phyloP scores from a whole-genome alignment of 306 rosid genomes.

The Begonia loranthoides region DNA sequence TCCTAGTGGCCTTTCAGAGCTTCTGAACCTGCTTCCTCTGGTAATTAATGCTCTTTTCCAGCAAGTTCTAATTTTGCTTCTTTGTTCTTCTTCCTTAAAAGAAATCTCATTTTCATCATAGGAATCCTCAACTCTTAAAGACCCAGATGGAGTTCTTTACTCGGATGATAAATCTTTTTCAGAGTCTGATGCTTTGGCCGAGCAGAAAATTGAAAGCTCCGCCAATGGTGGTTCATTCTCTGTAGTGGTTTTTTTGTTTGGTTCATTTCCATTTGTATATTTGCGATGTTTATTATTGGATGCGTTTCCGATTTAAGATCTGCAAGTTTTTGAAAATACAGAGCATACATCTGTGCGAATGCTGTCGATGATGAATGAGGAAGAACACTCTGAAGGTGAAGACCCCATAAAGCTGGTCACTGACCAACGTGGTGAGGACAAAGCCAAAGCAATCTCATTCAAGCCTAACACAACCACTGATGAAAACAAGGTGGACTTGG shows the following conservation, averaged over 20 bases:
- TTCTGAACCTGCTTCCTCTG: slow-evolving; percentile 69
- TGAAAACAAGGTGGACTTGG: slow-evolving; percentile 11
- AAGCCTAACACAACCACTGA: slow-evolving; percentile 23
- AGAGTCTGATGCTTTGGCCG: slow-evolving; percentile 7
- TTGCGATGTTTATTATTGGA: slow-evolving; percentile 1
- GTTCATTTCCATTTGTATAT: not conserved
- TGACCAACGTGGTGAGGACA: slow-evolving; percentile 28
- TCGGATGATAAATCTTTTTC: slow-evolving; percentile 26
- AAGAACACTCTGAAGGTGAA: slow-evolving; percentile 25
- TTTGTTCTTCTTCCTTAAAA: slow-evolving; percentile 9
- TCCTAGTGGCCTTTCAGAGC: slow-evolving; percentile 39
- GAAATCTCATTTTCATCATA: slow-evolving; percentile 17
- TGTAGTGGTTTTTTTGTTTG: not conserved
- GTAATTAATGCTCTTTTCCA: slow-evolving; percentile 11
- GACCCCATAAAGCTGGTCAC: slow-evolving; percentile 48
- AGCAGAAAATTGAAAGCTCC: slow-evolving; percentile 15
- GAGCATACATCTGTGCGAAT: slow-evolving; percentile 59
- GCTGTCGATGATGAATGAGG: slow-evolving; percentile 41
- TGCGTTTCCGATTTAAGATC: slow-evolving; percentile 10
- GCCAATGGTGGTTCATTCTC: slow-evolving; percentile 24
- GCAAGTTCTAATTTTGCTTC: slow-evolving; percentile 7
- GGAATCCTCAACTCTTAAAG: slow-evolving; percentile 51
- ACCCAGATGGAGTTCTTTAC: slow-evolving; percentile 52
- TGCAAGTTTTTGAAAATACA: slow-evolving; percentile 27
- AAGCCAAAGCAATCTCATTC: slow-evolving; percentile 5